phyloP scores from a whole-genome alignment of 192 early-diverging fungal genomes.

The Dimargaris verticillata region DNA sequence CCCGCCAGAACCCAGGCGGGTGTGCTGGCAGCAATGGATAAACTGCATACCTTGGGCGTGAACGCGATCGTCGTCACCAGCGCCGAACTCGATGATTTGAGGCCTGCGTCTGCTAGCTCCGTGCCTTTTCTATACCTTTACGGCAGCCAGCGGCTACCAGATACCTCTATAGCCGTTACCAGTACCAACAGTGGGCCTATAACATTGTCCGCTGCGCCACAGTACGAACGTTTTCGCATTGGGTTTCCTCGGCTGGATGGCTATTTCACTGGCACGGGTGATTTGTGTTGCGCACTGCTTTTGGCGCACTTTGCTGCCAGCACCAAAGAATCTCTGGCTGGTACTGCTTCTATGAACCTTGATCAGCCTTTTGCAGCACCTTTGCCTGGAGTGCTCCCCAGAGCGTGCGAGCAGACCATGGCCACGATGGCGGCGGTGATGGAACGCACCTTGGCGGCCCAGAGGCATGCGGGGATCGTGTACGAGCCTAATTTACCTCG shows the following conservation, averaged over 20 bases:
- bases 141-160: constrained; percentile 20
- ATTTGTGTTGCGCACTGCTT: constrained; percentile 63
- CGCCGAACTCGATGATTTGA: constrained; percentile 19
- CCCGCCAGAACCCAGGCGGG: constrained; percentile 30
- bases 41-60: constrained; percentile 48
- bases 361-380: too few relatives aligned
- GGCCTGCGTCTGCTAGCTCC: background rate
- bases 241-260: constrained; percentile 55
- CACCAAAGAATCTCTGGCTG: background rate
- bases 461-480: constrained; percentile 14
- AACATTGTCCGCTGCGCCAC: background rate
- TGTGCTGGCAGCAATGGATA: constrained; percentile 35
- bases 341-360: too few relatives aligned
- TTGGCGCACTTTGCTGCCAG: constrained; percentile 35
- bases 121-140: constrained; percentile 25
- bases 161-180: too few relatives aligned
- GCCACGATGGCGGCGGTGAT: constrained; percentile 56
- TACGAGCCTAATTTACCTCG: constrained; percentile 15
- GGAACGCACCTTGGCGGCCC: constrained; percentile 33
- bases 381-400: too few relatives aligned
- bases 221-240: constrained; percentile 41
- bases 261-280: constrained; percentile 86
- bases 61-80: constrained; percentile 66
- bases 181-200: too few relatives aligned
- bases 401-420: constrained; percentile 50